These are phyloP conservation scores for Crithidia brevicula DNA, from an alignment of 208 protist genomes.

Conservation along the genomic window DNA sequence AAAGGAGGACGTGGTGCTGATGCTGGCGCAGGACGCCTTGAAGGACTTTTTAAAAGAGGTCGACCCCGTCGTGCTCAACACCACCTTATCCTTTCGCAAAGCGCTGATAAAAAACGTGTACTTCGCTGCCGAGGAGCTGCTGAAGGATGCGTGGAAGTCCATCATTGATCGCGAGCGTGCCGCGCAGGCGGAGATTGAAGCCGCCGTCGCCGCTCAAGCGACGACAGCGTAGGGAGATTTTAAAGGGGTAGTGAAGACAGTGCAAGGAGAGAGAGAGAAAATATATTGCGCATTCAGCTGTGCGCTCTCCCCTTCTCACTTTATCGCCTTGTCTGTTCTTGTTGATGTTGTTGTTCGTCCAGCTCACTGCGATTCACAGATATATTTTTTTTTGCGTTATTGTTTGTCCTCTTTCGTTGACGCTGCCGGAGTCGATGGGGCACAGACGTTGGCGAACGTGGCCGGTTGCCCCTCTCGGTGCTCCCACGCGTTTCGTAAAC, in stretches of 20 bases:
- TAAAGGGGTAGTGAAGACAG: not conserved
- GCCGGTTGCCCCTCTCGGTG: too few relatives aligned
- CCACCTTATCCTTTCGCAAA: constrained; percentile 77
- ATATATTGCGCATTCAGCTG: too few relatives aligned
- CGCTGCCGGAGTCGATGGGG: too few relatives aligned
- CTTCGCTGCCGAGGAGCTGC: constrained; percentile 65
- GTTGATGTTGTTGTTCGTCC: too few relatives aligned
- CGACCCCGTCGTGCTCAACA: constrained; percentile 81
- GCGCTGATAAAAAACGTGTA: constrained; percentile 81
- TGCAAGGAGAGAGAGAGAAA: not conserved
- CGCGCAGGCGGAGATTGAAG: constrained; percentile 34
- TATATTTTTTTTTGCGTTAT: too few relatives aligned
- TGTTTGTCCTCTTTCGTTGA: too few relatives aligned
- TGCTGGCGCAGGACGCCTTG: constrained; percentile 88
- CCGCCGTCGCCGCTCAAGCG: constrained; percentile 21
- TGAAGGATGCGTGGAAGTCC: constrained; percentile 67
- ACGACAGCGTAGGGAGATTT: not conserved
- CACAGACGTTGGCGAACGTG: too few relatives aligned
- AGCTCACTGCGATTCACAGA: too few relatives aligned
- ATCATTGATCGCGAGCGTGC: constrained; percentile 43
- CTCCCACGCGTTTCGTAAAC: too few relatives aligned
- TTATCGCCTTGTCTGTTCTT: not conserved
- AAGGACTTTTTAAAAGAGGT: constrained; percentile 92
- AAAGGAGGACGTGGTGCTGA: constrained; percentile 54
- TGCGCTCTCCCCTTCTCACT: too few relatives aligned